Base-by-base conservation (phyloP, 352 stramenopile genomes). In the Phytophthora palmivora region DNA sequence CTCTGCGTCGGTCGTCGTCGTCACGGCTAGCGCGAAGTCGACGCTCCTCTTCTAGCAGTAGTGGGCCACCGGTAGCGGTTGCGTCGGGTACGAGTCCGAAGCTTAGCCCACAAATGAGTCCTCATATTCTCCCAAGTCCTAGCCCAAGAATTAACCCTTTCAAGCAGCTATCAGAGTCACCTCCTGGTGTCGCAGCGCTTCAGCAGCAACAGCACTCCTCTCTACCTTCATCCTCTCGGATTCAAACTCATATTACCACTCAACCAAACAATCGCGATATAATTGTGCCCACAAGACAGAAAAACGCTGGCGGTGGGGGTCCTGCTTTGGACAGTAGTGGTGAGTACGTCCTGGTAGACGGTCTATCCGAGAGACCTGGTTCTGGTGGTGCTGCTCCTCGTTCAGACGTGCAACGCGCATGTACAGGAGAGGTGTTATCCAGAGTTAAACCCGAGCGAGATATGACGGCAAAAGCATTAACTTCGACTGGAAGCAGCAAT, bases 121-220 rank as follows among this genome's bases (percentile, higher is more conserved):
- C 83, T 2, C 72, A 83, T 28, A 76, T 87, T 9, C 51, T 89
- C 6, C 77, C 81, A 15, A 88, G 70, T 50, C 78, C 79, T 28
- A 87, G 74, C 21, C 83, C 81, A 30, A 74, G 83, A 21, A 92
- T 90, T 58, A 92, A 92, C 22, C 83, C 83, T 14, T 92, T 92
- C 48, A 90, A 90, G 55, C 67, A 82, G 36, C 47, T 80, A 15
- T 72, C 73, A 11, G 79, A 82, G 32, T 84, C 72, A 1, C 70
- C 75, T 12, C 65, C 72, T 30, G 63, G 62, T 34, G 65, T 43
- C 15, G 49, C 59, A 63, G 64, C 55, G 46, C 63, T 64, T 41
- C 62, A 70, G 32, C 63, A 74, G 32, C 63, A 74, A 6, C 58
- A 72, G 21, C 63, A 73, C 10, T 38, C 58, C 47, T 59, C 58